Percentiles rank a stretch among this genome's conserved stretches.
Conservation (phyloP, 345 rosid genomes). For the Corchorus capsularis region DNA sequence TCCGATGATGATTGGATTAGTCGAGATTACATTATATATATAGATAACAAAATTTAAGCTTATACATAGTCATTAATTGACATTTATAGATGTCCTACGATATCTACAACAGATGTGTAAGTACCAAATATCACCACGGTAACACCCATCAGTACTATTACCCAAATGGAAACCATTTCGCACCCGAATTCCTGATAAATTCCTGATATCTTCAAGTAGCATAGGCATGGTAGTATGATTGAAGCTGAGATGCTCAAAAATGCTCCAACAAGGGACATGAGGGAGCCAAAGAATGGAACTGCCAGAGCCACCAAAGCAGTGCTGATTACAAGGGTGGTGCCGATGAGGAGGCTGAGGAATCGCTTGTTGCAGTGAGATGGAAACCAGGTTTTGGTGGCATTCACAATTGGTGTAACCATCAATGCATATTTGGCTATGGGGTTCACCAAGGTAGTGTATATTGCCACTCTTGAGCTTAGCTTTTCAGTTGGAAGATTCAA, state of each 20-base stretch:
- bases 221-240: constrained; percentile 49
- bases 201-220: constrained; percentile 59
- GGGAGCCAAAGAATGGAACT: constrained; percentile 53
- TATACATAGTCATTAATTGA: not conserved
- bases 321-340: constrained; percentile 49
- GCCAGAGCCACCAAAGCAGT: constrained; percentile 50
- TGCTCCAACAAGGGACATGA: constrained; percentile 70
- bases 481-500: constrained; percentile 49
- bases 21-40: not conserved
- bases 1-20: too few species aligned
- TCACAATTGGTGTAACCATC: constrained; percentile 56
- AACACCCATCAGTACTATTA: constrained; percentile 34
- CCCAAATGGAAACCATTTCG: constrained; percentile 33
- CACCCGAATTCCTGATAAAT: constrained; percentile 32
- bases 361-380: constrained; percentile 32
- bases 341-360: constrained; percentile 27
- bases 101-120: constrained; percentile 45
- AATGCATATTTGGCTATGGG: constrained; percentile 66
- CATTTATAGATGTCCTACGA: constrained; percentile 27
- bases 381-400: constrained; percentile 37
- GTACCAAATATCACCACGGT: constrained; percentile 50
- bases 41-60: not conserved
- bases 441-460: constrained; percentile 60
- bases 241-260: constrained; percentile 51
- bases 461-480: constrained; percentile 60